Conservation (phyloP, 1,139 yeast genomes). For the Yamadazyma songkhlaensis region DNA sequence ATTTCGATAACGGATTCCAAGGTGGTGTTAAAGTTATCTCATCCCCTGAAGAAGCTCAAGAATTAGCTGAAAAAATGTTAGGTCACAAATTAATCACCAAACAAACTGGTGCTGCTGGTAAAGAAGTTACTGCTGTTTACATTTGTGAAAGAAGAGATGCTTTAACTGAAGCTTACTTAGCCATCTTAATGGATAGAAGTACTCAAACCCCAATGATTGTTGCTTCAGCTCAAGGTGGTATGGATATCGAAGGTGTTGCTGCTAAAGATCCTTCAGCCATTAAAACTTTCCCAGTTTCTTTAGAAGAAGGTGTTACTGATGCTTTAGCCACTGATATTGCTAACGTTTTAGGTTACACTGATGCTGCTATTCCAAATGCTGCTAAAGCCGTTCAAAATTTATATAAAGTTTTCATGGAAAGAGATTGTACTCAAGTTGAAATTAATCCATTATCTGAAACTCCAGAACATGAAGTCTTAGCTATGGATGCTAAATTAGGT, state of each 20-base stretch:
- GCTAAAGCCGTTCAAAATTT: slow-evolving; percentile 84
- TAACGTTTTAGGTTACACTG: slow-evolving; percentile 74
- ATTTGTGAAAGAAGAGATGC: slow-evolving; percentile 94
- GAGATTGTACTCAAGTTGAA: slow-evolving; percentile 97
- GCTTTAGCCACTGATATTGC: slow-evolving; percentile 76
- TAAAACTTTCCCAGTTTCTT: slow-evolving; percentile 79
- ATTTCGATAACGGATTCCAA: slow-evolving; percentile 90
- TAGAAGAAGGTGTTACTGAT: slow-evolving; percentile 79
- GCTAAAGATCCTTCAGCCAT: slow-evolving; percentile 88
- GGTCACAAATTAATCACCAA: slow-evolving; percentile 92
- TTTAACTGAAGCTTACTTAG: slow-evolving; percentile 90
- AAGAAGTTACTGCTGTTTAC: slow-evolving; percentile 95
- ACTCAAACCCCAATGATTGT: slow-evolving; percentile 90
- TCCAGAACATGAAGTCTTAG: slow-evolving; percentile 82
- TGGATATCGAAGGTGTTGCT: slow-evolving; percentile 99
- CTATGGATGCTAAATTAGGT: slow-evolving; percentile 99
- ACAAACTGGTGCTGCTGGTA: slow-evolving; percentile 98
- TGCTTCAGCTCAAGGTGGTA: slow-evolving; percentile 98
- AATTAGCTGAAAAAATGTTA: slow-evolving; percentile 86
- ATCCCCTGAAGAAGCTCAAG: slow-evolving; percentile 83
- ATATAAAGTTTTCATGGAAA: slow-evolving; percentile 83
- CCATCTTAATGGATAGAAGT: slow-evolving; percentile 92
- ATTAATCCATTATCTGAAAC: slow-evolving; percentile 98
- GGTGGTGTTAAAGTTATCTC: slow-evolving; percentile 94
- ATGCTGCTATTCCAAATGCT: slow-evolving; percentile 79